Conservation (phyloP, 2,329 filamentous ascomycete genomes). For the Bipolaris bicolor region DNA sequence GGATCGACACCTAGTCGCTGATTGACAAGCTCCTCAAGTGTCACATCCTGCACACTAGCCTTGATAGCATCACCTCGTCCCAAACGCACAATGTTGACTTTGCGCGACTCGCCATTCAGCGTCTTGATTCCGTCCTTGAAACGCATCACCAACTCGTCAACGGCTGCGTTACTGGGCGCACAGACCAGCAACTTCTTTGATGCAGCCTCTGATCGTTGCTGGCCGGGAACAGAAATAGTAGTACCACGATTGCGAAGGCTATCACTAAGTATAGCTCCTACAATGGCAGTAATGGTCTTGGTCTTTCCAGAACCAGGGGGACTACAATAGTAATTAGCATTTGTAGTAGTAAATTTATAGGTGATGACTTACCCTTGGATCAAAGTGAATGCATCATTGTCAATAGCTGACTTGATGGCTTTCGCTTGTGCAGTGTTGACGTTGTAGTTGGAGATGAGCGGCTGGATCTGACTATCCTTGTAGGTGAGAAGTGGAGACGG, state of each 20-base stretch:
- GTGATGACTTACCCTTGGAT: constrained; percentile 73
- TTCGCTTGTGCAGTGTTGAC: constrained; percentile 89
- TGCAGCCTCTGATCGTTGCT: constrained; percentile 41
- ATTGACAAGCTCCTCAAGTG: constrained; percentile 88
- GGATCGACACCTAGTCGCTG: constrained; percentile 63
- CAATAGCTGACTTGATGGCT: constrained; percentile 87
- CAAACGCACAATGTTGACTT: constrained; percentile 86
- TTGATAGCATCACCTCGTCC: constrained; percentile 94
- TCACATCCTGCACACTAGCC: constrained; percentile 84
- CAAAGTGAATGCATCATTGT: constrained; percentile 96
- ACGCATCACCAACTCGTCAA: constrained; percentile 93
- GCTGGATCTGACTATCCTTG: constrained; percentile 71
- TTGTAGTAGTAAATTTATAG: neutral
- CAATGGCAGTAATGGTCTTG: constrained; percentile 96
- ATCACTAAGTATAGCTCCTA: constrained; percentile 79
- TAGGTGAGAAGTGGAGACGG: constrained; percentile 89
- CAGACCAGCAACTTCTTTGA: constrained; percentile 92
- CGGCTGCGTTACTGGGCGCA: constrained; percentile 97
- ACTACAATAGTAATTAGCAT: constrained; percentile 51
- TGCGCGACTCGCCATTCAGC: constrained; percentile 71
- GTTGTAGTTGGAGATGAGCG: constrained; percentile 75
- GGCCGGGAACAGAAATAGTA: constrained; percentile 50
- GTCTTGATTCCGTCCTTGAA: constrained; percentile 87
- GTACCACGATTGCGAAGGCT: constrained; percentile 58
- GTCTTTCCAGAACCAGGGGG: constrained; percentile 98